Percentiles rank a stretch among this genome's conserved stretches.
Evolutionary conservation across 2,329 filamentous ascomycete genomes (phyloP).

Genomic region (Sclerotinia minor): DNA sequence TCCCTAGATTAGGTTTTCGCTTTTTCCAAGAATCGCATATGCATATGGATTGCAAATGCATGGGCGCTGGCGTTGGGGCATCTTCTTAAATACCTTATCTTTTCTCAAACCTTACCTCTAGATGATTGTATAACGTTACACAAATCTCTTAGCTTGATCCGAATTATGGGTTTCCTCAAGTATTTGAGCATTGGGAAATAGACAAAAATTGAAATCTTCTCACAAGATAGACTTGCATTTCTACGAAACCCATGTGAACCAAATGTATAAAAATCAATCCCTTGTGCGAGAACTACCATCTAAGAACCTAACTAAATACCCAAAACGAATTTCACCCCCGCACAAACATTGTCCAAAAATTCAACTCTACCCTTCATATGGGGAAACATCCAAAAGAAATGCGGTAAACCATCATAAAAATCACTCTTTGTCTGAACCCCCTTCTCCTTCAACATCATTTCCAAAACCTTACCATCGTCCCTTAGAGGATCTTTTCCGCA

Average conservation of each 20-base stretch:
- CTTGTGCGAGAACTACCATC: background rate
- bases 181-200: background rate
- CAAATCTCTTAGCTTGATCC: conserved; percentile 1
- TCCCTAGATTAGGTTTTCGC: background rate
- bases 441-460: conserved; percentile 36
- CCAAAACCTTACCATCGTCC: conserved; percentile 35
- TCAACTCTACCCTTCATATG: background rate
- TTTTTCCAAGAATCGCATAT: background rate
- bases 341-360: conserved; percentile 5
- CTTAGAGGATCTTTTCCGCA: conserved; percentile 16
- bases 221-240: background rate
- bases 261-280: background rate
- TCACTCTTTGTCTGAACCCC: conserved; percentile 38
- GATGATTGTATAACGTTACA: background rate
- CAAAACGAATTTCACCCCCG: conserved; percentile 17
- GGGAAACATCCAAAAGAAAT: conserved; percentile 37
- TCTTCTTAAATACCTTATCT: conserved; percentile 2
- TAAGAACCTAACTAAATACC: background rate
- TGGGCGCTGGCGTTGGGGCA: conserved; percentile 11
- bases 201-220: background rate
- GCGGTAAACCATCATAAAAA: conserved; percentile 39
- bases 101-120: background rate
- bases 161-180: background rate
- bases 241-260: background rate
- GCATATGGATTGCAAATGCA: background rate